Evolutionary conservation across 1,284 basidiomycete genomes (phyloP).

Genomic region (Acaromyces ingoldii): DNA sequence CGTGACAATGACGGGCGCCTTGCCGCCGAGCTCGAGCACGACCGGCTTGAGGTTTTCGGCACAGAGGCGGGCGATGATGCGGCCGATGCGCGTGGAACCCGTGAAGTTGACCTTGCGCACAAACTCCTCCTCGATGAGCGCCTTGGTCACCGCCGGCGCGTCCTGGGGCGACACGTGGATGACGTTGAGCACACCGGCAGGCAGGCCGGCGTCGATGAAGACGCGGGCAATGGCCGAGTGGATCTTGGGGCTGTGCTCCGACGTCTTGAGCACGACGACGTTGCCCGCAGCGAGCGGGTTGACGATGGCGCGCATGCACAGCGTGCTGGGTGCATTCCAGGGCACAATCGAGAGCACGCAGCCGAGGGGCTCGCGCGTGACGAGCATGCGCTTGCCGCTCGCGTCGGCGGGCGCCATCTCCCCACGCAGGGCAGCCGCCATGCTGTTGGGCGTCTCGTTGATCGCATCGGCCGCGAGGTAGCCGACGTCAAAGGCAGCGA

Average conservation of each 20-base stretch:
- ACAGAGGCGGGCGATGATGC: conserved; percentile 76
- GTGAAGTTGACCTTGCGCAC: conserved; percentile 57
- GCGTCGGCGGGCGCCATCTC: conserved; percentile 19
- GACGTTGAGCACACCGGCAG: conserved; percentile 62
- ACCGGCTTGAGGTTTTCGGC: conserved; percentile 67
- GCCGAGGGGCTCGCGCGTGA: conserved; percentile 28
- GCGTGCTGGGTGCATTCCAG: conserved; percentile 42
- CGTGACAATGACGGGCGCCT: conserved; percentile 57
- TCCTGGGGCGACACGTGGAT: conserved; percentile 58
- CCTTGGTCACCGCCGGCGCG: conserved; percentile 56
- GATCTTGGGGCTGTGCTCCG: conserved; percentile 59
- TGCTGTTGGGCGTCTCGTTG: conserved; percentile 12
- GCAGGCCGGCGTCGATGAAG: conserved; percentile 59
- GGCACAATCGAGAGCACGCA: not conserved
- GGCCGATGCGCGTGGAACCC: conserved; percentile 64
- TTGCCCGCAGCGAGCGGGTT: conserved; percentile 63
- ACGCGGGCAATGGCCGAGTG: conserved; percentile 58
- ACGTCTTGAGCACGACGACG: conserved; percentile 62
- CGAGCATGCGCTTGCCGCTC: conserved; percentile 21
- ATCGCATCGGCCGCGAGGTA: conserved; percentile 18
- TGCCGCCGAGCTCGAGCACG: conserved; percentile 55
- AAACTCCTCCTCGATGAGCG: conserved; percentile 60
- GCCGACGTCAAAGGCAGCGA: conserved; percentile 29
- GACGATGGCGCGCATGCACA: conserved; percentile 55
- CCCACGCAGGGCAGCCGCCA: conserved; percentile 20